Evolutionary conservation across 495 filamentous ascomycete genomes (phyloP), one percentile per base, ranked within the genome.

Genomic region (Xylaria acuta): DNA sequence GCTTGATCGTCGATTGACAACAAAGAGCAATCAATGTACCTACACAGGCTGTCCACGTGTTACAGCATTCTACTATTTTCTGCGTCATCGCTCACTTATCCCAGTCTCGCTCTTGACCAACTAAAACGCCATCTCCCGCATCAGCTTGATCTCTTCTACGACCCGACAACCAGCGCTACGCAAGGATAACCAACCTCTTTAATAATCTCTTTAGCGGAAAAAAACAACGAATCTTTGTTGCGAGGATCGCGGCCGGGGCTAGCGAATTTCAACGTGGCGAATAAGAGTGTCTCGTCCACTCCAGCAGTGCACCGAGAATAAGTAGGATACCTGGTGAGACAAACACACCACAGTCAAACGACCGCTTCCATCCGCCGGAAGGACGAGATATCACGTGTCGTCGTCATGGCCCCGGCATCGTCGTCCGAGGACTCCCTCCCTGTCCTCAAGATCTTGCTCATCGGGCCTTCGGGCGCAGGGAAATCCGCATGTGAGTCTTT

Each of bases 381-480:
- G 8, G 14, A 64, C 45, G 32, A 71, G 45, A 71, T 32, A 45
- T 64, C 22, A 43, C 66, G 34, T 47, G 66, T 43, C 51, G 36
- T 49, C 47, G 34, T 8, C 53, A 84, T 84, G 68, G 59, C 43
- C 18, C 34, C 54, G 30, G 7, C 67, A n/a, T 45, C 65, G 78
- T 81, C 79, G 38, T 86, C 84, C 45, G 84, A 88, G 72, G 86
- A 87, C 63, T 76, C 79, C 22, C 73, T 87, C 25, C 82, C 86
- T 56, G 82, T 83, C 43, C 80, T 88, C 67, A 88, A 88, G 82
- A 79, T 88, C 56, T 70, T 88, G 68, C 76, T 88, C 72, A 85
- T 87, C 76, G 86, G 86, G 34, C 83, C 85, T 34, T 87, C 86
- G 47, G 84, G 85, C 58, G 85, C 82, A 27, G 86, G 86, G 60